Base-by-base conservation (phyloP, 2,329 filamentous ascomycete genomes). In the Xylariaceae sp. region DNA sequence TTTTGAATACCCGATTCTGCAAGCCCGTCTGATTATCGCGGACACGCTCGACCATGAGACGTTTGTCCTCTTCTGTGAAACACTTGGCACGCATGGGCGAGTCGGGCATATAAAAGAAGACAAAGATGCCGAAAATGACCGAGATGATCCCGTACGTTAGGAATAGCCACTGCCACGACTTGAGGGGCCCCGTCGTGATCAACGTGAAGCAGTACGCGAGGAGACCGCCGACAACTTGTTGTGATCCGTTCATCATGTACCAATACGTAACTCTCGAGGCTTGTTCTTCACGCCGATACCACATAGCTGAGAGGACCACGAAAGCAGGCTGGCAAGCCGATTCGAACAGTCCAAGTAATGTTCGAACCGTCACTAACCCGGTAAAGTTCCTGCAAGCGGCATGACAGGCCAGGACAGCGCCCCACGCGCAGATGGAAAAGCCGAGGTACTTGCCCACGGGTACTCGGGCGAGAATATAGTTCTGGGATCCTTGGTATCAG, bases 181-280 rank as follows among this genome's bases (percentile, higher is more conserved):
- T 80, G 54, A 89, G 75, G 0, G 78, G 75, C 2, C 82, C 80
- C 3, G 65, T 73, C 16, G 73, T 75, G 66, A 86, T 84, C 2
- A 83, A 74, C 2, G 79, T 76, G 63, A 81, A 80, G 60, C 86
- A 87, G 69, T 89, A 89, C 0, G 87, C 87, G 0, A 90, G 76
- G 0, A 90, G 79, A 5, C 88, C 88, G 29, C 88, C 88, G 7
- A 90, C 85, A 48, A 90, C 87, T 66, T 90, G 88, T 67, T 90
- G 88, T 0, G 79, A 80, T 1, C 88, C 88, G 67, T 90, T 91
- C 86, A 90, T 90, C 84, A 89, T 89, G 70, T 89, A 88, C 87
- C 88, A 90, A 70, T 85, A 89, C 0, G 86, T 88, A 2, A 90
- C 86, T 4, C 84, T 81, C 0, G 81, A 71, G 0, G 86, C 81